Conservation (phyloP, 495 filamentous ascomycete genomes). For the Lepraria neglecta region DNA sequence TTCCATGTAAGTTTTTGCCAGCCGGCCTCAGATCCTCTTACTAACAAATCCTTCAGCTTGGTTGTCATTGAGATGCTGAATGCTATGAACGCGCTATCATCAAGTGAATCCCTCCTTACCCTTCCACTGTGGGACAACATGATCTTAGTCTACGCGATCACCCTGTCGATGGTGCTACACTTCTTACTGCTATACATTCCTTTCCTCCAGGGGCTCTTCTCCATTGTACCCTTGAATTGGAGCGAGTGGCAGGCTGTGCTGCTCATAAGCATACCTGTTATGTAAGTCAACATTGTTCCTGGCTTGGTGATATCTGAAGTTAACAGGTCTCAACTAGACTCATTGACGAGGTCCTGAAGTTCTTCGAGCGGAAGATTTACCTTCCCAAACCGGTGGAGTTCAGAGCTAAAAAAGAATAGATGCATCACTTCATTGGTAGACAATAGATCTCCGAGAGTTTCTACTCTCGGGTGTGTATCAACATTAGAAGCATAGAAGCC, state of each 20-base stretch:
- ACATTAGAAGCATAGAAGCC: conserved; percentile 6
- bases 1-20: conserved; percentile 45
- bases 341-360: conserved; percentile 87
- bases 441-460: neutral
- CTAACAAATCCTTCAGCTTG: conserved; percentile 46
- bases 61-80: conserved; percentile 99
- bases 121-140: conserved; percentile 94
- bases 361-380: conserved; percentile 62
- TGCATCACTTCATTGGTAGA: neutral
- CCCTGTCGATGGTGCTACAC: conserved; percentile 91
- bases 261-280: conserved; percentile 81
- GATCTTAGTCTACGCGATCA: conserved; percentile 92
- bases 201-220: conserved; percentile 81
- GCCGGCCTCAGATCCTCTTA: neutral
- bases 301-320: conserved; percentile 9
- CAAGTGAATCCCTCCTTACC: conserved; percentile 88
- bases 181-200: conserved; percentile 92
- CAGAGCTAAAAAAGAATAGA: conserved; percentile 29
- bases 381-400: conserved; percentile 27
- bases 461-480: neutral
- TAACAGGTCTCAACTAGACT: conserved; percentile 44
- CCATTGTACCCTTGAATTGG: conserved; percentile 82
- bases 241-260: conserved; percentile 92
- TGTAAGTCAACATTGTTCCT: conserved; percentile 56
- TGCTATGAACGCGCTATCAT: conserved; percentile 97